Percentiles rank a stretch among this genome's conserved stretches.
Conservation (phyloP, 331 rosid species). For the Acacia concinna region DNA sequence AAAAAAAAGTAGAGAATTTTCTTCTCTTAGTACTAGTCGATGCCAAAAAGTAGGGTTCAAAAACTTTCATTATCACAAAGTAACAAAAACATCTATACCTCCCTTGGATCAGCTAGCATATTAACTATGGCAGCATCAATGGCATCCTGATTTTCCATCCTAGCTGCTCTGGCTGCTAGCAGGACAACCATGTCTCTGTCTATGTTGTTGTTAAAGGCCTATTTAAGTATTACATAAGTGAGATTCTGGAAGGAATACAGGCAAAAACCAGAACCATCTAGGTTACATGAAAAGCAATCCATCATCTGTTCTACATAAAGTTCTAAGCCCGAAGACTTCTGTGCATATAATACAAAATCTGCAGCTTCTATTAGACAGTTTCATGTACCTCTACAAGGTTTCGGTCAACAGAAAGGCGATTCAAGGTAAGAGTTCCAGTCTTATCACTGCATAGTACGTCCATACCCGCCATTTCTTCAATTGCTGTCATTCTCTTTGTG, state of each 20-base stretch:
- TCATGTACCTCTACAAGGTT: constrained; percentile 62
- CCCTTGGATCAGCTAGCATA: constrained; percentile 85
- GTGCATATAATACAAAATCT: background rate
- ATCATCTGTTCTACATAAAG: background rate
- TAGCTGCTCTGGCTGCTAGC: constrained; percentile 86
- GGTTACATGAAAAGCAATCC: background rate
- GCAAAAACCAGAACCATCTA: constrained; percentile 9
- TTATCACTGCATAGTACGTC: constrained; percentile 92
- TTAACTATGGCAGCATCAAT: constrained; percentile 75
- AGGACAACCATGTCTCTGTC: constrained; percentile 67
- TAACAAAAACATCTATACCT: constrained; percentile 43
- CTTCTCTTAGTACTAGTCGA: constrained; percentile 27
- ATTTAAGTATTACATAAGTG: constrained; percentile 23
- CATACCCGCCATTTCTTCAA: constrained; percentile 97
- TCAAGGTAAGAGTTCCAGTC: constrained; percentile 86
- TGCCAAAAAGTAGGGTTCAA: constrained; percentile 12
- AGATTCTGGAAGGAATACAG: background rate
- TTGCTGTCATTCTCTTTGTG: constrained; percentile 93
- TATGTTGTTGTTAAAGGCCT: constrained; percentile 69
- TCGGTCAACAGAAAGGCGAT: constrained; percentile 75
- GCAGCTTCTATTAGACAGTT: background rate
- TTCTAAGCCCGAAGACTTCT: background rate
- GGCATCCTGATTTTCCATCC: constrained; percentile 85
- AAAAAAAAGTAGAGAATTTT: background rate
- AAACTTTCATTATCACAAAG: constrained; percentile 10